Evolutionary conservation across 495 filamentous ascomycete genomes (phyloP), one percentile per base, ranked within the genome.

Genomic region (Penicilliopsis zonata): DNA sequence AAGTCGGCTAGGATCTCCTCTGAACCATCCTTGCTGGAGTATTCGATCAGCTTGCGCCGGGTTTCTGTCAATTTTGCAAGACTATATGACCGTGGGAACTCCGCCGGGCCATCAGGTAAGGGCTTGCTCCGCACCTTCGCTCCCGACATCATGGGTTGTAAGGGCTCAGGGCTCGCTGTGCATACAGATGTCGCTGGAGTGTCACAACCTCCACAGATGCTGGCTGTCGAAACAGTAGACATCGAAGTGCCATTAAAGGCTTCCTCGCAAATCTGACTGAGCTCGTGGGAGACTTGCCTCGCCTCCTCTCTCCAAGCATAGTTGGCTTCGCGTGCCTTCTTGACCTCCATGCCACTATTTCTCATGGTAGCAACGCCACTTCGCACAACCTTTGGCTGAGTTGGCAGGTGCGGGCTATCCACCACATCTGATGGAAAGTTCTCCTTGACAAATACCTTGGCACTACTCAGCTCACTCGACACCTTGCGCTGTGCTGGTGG

Each of bases 171-270:
- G 14, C 48, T 55, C 2, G 44, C 37, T 9, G 67, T 50, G 7
- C 66, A 69, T 1, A 67, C 47, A 1, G 66, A 62, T 5, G 68
- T 66, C 1, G 66, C 59, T 13, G 74, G 75, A 7, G 74, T 76
- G 35, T 50, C 70, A 50, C 44, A 37, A 12, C 64, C 53, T n/a
- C 40, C 46, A 18, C 46, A 61, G 18, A 58, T 63, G 13, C 59
- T 67, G 6, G 52, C 54, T 3, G 63, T 55, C 6, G 62, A 55
- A 8, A 46, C 57, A 2, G 65, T 72, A 1, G 68, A 59, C 0
- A 80, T 46, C 0, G 77, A 76, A 20, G 72, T 76, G 15, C 76
- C 70, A 41, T 83, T 85, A 55, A 94, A 95, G 1, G 86, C 86
- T 41, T 86, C 83, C 38, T 81, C 76, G 41, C 74, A 78, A n/a